A percentile compares a stretch with the other conserved stretches of the same genome.
These are phyloP conservation scores for Candida sp. DNA, from an alignment of 1,139 yeast species.

Conservation along the genomic window DNA sequence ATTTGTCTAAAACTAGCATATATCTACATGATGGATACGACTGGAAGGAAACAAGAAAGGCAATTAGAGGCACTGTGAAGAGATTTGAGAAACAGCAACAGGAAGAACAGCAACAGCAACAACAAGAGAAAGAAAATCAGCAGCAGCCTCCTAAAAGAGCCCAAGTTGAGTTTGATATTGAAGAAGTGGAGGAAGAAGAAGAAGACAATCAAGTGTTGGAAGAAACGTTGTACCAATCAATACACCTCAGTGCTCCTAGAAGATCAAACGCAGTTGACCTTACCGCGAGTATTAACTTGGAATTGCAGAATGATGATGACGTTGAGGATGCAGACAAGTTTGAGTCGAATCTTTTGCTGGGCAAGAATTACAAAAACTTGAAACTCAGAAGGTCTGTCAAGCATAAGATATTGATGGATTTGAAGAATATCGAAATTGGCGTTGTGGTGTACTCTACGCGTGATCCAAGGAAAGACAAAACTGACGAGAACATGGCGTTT, in stretches of 20 bases:
- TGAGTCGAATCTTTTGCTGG: slow-evolving; percentile 23
- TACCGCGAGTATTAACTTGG: slow-evolving; percentile 56
- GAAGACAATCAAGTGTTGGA: slow-evolving; percentile 43
- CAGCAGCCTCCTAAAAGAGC: background rate
- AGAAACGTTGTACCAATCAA: slow-evolving; percentile 74
- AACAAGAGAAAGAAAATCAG: background rate
- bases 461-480: slow-evolving; percentile 45
- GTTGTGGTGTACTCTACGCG: slow-evolving; percentile 50
- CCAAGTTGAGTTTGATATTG: slow-evolving; percentile 1
- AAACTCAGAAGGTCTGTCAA: slow-evolving; percentile 65
- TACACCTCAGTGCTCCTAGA: slow-evolving; percentile 66
- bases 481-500: slow-evolving; percentile 30
- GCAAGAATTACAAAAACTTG: slow-evolving; percentile 44
- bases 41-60: slow-evolving; percentile 79
- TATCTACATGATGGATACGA: slow-evolving; percentile 91
- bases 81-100: slow-evolving; percentile 51
- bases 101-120: slow-evolving; percentile 6
- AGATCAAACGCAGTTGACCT: slow-evolving; percentile 51
- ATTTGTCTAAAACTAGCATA: slow-evolving; percentile 46
- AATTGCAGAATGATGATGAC: slow-evolving; percentile 28
- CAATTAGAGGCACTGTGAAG: slow-evolving; percentile 66
- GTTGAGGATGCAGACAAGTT: slow-evolving; percentile 13
- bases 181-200: slow-evolving; percentile 21
- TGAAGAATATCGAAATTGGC: slow-evolving; percentile 55
- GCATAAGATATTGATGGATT: slow-evolving; percentile 64